Base-by-base conservation (phyloP, 2,329 filamentous ascomycete genomes). In the Didymella exigua region DNA sequence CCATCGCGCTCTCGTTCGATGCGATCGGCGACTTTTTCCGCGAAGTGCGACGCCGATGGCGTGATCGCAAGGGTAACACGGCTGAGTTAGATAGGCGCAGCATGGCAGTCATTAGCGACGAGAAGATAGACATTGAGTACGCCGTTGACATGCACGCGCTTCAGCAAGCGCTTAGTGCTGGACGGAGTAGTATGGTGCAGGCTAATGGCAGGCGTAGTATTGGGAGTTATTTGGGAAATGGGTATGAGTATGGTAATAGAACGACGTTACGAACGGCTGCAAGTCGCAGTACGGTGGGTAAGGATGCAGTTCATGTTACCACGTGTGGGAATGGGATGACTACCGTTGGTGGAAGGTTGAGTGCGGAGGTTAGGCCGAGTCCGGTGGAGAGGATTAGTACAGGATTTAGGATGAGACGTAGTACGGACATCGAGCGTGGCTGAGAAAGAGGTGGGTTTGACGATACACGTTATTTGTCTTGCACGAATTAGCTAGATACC, bases 1-100 rank as follows among this genome's bases (percentile, higher is more conserved):
- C 76, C 14, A 67, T 82, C 14, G 80, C 80, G 0, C 70, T 82
- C 2, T 72, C 72, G 1, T 69, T 81, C 13, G 80, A 82, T 43
- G 76, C 67, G 0, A 70, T 75, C 6, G 60, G 71, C 2, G 67
- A 74, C 31, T 70, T 66, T 45, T 68, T 72, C 54, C 64, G 68
- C 38, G 67, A 70, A 56, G 38, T 63, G 4, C 63, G 59, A 19
- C 59, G 61, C 23, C 49, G 67, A 27, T 61, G 62, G 34, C 52
- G 54, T 5, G 54, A 66, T 1, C 53, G 63, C 16, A 48, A 30
- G 10, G 41, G 40, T 4, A 24, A 26, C 14, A 11, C 34, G 1
- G n/a, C 23, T 16, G 31, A 47, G 3, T 38, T 54, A 3, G 56
- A 50, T 4, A 24, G 33, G 3, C 37, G 34, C 9, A 54, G 53